Conservation (phyloP, 495 filamentous ascomycete genomes). For the Aspergillus cavernicola region DNA sequence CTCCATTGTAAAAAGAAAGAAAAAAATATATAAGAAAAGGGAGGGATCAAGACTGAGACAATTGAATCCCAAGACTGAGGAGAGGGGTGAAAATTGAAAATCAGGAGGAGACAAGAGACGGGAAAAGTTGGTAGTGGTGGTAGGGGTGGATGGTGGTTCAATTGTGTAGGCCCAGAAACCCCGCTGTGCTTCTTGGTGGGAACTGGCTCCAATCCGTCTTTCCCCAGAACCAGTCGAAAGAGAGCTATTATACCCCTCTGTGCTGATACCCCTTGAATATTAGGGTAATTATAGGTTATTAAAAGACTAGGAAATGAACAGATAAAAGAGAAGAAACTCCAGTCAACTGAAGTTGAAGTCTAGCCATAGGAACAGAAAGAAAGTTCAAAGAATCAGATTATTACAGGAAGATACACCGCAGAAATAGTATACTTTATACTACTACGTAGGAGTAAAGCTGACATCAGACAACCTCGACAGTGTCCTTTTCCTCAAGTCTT, state of each 20-base stretch:
- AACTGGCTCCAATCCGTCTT: slow-evolving; percentile 13
- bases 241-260: neutral
- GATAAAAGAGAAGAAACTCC: neutral
- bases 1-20: slow-evolving; percentile 61
- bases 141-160: slow-evolving; percentile 4
- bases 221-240: neutral
- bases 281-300: neutral
- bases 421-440: neutral
- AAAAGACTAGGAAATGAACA: neutral
- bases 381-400: neutral
- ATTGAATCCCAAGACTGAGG: slow-evolving; percentile 28
- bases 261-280: neutral
- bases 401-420: no score
- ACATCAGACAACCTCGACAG: neutral
- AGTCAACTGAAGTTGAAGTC: neutral
- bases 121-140: slow-evolving; percentile 9
- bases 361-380: neutral
- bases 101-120: neutral
- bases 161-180: slow-evolving; percentile 19
- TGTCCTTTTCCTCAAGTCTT: neutral
- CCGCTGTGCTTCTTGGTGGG: slow-evolving; percentile 16
- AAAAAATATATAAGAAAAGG: slow-evolving; percentile 9
- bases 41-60: slow-evolving; percentile 4
- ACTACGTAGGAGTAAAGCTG: neutral
- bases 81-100: neutral